These are phyloP conservation scores for Saccharomycopsis malanga DNA, from an alignment of 805 yeast species.

Conservation along the genomic window DNA sequence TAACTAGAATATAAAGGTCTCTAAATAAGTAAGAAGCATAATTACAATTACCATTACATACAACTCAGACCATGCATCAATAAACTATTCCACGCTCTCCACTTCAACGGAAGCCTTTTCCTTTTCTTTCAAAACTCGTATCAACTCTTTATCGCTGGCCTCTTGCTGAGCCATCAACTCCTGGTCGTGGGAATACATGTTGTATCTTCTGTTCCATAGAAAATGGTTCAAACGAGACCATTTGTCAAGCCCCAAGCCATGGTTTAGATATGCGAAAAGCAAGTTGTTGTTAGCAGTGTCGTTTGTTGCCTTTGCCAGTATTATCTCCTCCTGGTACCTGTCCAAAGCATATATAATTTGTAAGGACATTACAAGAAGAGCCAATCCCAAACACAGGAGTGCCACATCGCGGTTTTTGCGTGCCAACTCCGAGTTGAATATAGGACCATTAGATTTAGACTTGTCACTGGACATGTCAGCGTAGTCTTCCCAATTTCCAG, in stretches of 20 bases:
- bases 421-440: constrained; percentile 25
- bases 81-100: too few species aligned
- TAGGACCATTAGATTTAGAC: constrained; percentile 23
- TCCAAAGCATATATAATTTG: constrained; percentile 33
- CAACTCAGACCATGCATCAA: too few species aligned
- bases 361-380: constrained; percentile 27
- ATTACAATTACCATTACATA: too few species aligned
- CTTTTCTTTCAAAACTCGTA: not conserved
- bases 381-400: constrained; percentile 29
- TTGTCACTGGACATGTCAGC: constrained; percentile 24
- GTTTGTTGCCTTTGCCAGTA: constrained; percentile 21
- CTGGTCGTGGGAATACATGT: constrained; percentile 12
- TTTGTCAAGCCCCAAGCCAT: constrained; percentile 32
- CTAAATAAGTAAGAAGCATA: too few species aligned
- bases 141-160: constrained; percentile 9
- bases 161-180: constrained; percentile 11
- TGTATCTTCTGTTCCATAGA: constrained; percentile 31
- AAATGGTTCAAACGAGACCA: constrained; percentile 33
- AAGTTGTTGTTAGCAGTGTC: constrained; percentile 29
- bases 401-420: constrained; percentile 22
- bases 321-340: constrained; percentile 33
- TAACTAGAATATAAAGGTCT: too few species aligned
- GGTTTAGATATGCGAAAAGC: constrained; percentile 31
- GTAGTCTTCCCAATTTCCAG: constrained; percentile 47
- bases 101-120: too few species aligned